These are phyloP conservation scores for Multifurca ochricompacta DNA, from an alignment of 768 basidiomycete genomes.

Conservation along the genomic window DNA sequence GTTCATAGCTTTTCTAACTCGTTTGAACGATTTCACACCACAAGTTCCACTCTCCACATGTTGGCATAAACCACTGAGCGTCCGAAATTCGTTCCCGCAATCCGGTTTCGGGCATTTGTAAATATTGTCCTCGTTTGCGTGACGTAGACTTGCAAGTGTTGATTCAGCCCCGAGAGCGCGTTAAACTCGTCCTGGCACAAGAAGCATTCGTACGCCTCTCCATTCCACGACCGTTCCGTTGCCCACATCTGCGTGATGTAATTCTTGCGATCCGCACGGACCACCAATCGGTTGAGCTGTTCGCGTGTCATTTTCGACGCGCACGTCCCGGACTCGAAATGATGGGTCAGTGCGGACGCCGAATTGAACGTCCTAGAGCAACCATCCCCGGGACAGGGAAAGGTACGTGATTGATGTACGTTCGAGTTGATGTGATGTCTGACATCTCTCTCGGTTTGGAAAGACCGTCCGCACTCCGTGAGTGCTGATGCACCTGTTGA, in stretches of 20 bases:
- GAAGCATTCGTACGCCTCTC: constrained; percentile 49
- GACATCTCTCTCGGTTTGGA: constrained; percentile 34
- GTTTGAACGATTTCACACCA: not conserved
- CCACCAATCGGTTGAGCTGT: constrained; percentile 35
- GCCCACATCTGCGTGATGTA: constrained; percentile 29
- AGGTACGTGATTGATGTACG: constrained; percentile 34
- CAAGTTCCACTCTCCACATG: constrained; percentile 7
- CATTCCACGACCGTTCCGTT: constrained; percentile 36
- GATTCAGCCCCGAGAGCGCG: constrained; percentile 42
- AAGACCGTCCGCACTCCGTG: constrained; percentile 34
- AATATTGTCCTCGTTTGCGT: constrained; percentile 1
- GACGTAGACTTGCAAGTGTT: constrained; percentile 52
- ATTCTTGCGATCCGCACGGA: constrained; percentile 33
- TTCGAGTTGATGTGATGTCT: constrained; percentile 46
- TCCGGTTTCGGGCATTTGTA: not conserved
- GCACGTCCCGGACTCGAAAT: constrained; percentile 56
- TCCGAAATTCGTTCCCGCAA: not conserved
- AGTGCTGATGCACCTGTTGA: constrained; percentile 33
- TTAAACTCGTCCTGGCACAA: constrained; percentile 43
- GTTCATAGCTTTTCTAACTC: constrained; percentile 3
- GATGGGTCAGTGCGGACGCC: constrained; percentile 45
- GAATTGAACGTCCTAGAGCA: constrained; percentile 44
- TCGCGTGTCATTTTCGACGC: constrained; percentile 37
- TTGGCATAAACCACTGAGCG: not conserved
- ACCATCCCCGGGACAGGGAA: constrained; percentile 31